Base-by-base conservation (phyloP, 2,329 filamentous ascomycete species). In the Teratosphaeria epicoccoides region DNA sequence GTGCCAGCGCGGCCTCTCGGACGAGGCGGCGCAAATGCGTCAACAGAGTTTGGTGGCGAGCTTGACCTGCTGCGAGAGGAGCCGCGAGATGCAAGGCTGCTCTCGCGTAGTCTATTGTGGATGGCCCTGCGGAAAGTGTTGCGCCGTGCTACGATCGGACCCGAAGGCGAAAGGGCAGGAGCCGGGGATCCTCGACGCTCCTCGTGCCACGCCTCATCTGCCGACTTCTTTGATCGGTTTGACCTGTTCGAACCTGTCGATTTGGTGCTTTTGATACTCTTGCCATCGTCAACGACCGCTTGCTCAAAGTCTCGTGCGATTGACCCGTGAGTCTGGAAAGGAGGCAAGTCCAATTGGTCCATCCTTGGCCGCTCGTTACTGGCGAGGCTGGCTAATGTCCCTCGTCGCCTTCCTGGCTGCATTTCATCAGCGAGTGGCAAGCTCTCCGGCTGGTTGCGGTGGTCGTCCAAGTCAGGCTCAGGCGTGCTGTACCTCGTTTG, bases 1-100 rank as follows among this genome's bases (percentile, higher is more conserved):
- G 83, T 85, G 47, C 80, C 78, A 46, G 81, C 77, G 43, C 90
- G 85, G 65, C 91, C 87, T 53, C 90, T 84, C 53, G 88, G 87
- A 48, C 88, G 85, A 51, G 88, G 87, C 63, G 93, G 87, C 17
- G 93, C 93, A 69, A 98, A 98, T 3, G 93, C 93, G 68, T 97
- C 95, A 49, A 98, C 89, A 0, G 93, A 98, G 69, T 96, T 98
- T 6, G 93, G 93, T 10, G 91, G 91, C 5, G 93, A 97, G 2
- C 81, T 74, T 1, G 87, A 88, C 51, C 88, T 79, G 46, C 79
- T 81, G 22, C 77, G 77, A 9, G 61, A 63, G 22, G 61, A 61
- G 1, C 61, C 69, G 60, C 55, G 67, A 60, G 59, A 60, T 6
- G 23, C 53, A 20, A 57, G 51, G 3, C 54, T 56, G 10, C 25